phyloP scores from a whole-genome alignment of 352 stramenopile genomes.

The Phytophthora citricola region DNA sequence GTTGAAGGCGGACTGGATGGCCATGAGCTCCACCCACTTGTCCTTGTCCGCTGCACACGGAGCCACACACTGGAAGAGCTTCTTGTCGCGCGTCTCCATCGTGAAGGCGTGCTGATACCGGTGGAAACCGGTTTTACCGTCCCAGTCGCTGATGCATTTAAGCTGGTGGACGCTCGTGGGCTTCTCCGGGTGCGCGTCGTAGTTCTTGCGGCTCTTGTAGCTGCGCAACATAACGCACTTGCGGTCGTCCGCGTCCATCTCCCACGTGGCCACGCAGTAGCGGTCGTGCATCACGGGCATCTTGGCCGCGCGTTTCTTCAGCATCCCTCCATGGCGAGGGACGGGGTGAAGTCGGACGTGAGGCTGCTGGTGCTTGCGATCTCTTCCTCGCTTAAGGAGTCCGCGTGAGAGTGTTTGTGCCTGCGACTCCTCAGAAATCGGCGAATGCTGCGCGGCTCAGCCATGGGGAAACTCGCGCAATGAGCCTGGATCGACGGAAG shows the following conservation, averaged over 20 bases:
- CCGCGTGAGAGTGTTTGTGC: constrained; percentile 3
- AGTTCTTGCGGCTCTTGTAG: constrained; percentile 66
- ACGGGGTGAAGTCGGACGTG: constrained; percentile 3
- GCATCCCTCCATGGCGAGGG: constrained; percentile 58
- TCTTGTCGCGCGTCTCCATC: constrained; percentile 77
- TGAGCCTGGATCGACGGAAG: constrained; percentile 20
- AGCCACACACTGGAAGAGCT: constrained; percentile 80
- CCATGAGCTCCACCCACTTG: constrained; percentile 75
- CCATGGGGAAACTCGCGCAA: constrained; percentile 9
- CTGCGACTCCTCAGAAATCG: constrained; percentile 30
- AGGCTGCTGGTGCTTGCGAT: constrained; percentile 32
- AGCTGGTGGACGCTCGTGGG: constrained; percentile 64
- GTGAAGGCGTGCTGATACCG: constrained; percentile 75
- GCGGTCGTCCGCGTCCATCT: constrained; percentile 50
- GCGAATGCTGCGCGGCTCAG: constrained; percentile 28
- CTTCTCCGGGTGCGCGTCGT: constrained; percentile 53
- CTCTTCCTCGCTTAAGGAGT: constrained; percentile 9
- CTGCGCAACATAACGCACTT: constrained; percentile 75
- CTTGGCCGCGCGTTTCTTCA: constrained; percentile 77
- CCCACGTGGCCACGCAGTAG: constrained; percentile 83
- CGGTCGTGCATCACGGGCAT: constrained; percentile 84
- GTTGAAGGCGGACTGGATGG: constrained; percentile 36
- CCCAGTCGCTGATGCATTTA: constrained; percentile 80
- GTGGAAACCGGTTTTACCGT: constrained; percentile 79
- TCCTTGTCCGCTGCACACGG: constrained; percentile 54